These are phyloP conservation scores for Cutaneotrichosporon spelunceum DNA, from an alignment of 1,284 basidiomycete genomes.

Conservation along the genomic window DNA sequence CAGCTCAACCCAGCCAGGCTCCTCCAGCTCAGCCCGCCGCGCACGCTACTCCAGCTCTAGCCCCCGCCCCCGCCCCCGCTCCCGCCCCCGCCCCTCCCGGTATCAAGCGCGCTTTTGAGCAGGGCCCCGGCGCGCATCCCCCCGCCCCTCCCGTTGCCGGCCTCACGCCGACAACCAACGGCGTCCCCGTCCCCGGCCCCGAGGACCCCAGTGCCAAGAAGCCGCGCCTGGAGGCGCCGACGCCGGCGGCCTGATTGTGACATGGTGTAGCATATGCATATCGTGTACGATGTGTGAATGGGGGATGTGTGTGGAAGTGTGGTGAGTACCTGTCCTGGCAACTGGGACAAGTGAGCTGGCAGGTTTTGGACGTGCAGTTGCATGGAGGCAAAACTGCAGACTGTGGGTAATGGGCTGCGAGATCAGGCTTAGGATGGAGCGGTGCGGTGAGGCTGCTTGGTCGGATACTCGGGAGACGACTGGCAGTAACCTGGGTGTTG, in stretches of 20 bases:
- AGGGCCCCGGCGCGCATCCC: background rate
- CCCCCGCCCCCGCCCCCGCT: background rate
- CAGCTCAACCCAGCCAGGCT: conserved; percentile 6
- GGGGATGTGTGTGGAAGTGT: no score
- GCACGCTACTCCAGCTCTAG: background rate
- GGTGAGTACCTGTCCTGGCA: no score
- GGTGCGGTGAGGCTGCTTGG: no score
- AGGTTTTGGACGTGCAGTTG: no score
- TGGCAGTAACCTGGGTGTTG: no score
- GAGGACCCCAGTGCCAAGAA: conserved; percentile 13
- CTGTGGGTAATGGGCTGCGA: no score
- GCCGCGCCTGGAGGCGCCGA: conserved; percentile 8
- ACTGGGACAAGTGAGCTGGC: no score
- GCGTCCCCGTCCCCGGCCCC: background rate
- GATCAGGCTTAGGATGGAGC: no score
- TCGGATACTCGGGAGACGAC: no score
- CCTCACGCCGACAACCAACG: background rate
- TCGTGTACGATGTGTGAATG: background rate
- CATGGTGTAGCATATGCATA: background rate
- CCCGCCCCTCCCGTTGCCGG: background rate
- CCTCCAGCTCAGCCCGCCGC: no score
- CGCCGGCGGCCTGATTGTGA: background rate
- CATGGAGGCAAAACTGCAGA: no score
- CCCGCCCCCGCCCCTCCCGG: background rate
- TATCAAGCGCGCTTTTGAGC: background rate